Evolutionary conservation across 129 eudicot species (phyloP).

Genomic region (Saussurea involucrata): DNA sequence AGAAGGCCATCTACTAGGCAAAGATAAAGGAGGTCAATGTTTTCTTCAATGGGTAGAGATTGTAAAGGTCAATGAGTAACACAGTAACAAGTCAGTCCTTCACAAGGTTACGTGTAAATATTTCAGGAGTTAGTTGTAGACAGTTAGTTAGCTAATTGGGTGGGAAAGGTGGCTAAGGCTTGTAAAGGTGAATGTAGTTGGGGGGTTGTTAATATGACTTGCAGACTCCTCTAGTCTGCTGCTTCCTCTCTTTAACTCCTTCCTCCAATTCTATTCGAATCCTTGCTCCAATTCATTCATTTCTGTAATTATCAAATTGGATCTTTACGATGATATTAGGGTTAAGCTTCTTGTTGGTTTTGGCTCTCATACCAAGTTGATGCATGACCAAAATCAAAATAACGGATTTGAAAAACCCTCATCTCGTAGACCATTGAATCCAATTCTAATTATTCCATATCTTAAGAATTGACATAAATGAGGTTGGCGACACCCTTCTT

Average conservation of each 20-base stretch:
- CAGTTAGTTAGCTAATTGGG: not conserved
- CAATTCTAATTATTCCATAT: not conserved
- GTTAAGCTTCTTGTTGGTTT: not conserved
- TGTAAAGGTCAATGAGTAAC: not conserved
- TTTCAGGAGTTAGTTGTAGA: not conserved
- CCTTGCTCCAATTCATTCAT: not conserved
- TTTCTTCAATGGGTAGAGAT: not conserved
- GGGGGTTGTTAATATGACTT: not conserved
- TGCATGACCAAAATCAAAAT: not conserved
- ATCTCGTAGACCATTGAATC: not conserved
- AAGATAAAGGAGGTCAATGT: not conserved
- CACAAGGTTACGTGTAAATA: not conserved
- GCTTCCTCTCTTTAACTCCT: not conserved
- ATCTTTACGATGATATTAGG: not conserved
- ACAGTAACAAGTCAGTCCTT: not conserved
- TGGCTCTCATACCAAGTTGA: not conserved
- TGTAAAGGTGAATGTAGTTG: not conserved
- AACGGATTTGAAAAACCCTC: not conserved
- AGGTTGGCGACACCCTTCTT: not conserved
- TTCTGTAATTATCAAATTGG: not conserved
- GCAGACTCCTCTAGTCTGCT: not conserved
- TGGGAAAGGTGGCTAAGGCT: not conserved
- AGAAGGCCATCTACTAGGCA: not conserved
- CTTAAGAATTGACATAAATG: not conserved
- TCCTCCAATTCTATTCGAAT: not conserved